These are phyloP conservation scores for Rhynchosporium agropyri DNA, from an alignment of 2,329 filamentous ascomycete genomes.

Conservation along the genomic window DNA sequence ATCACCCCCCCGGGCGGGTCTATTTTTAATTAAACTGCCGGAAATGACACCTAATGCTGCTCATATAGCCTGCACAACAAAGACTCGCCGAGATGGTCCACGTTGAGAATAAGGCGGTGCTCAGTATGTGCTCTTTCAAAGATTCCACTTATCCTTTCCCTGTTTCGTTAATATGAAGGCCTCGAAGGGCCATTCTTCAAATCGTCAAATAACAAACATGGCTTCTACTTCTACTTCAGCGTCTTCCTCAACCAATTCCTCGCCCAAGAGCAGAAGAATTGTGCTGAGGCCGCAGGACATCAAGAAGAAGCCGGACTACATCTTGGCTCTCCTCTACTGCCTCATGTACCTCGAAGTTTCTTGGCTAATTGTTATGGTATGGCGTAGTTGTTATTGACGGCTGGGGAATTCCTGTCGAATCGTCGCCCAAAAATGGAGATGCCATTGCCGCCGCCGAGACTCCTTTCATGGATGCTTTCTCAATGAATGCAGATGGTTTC, in stretches of 20 bases:
- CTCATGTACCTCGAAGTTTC: conserved; percentile 59
- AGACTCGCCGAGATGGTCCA: conserved; percentile 57
- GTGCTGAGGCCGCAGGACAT: conserved; percentile 20
- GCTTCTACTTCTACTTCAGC: conserved; percentile 1
- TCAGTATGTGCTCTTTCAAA: conserved; percentile 53
- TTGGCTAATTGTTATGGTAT: conserved; percentile 61
- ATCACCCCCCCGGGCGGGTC: conserved; percentile 4
- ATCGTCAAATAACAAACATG: conserved; percentile 17
- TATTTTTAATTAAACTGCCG: conserved; percentile 19
- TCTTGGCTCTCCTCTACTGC: conserved; percentile 54
- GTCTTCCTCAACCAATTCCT: conserved; percentile 13
- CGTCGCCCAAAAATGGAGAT: conserved; percentile 86
- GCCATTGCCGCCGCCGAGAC: conserved; percentile 93
- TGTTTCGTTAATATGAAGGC: conserved; percentile 14
- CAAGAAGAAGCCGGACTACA: conserved; percentile 38
- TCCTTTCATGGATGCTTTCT: conserved; percentile 92
- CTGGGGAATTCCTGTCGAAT: conserved; percentile 85
- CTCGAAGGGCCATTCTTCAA: neutral
- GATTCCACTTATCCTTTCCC: conserved; percentile 41
- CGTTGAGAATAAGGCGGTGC: conserved; percentile 69
- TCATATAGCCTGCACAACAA: conserved; percentile 32
- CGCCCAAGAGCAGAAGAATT: conserved; percentile 10
- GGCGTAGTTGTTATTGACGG: conserved; percentile 94
- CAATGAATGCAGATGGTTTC: conserved; percentile 79
- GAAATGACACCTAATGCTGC: conserved; percentile 22